Base-by-base conservation (phyloP, 371 early-diverging fungal genomes). In the Saksenaea vasiformis region DNA sequence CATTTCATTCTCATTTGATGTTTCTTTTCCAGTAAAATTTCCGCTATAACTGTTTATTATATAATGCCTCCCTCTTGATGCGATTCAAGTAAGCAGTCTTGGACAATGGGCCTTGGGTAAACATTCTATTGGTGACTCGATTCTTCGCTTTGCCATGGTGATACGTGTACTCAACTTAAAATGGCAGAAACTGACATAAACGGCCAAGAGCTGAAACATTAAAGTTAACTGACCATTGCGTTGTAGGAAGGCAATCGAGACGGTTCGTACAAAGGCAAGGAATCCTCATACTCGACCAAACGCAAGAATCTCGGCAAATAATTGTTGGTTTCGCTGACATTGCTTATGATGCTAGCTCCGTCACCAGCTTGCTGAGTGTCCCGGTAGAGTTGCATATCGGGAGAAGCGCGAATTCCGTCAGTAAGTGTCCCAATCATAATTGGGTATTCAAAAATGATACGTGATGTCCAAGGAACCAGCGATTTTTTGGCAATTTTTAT, bases 401-500 rank as follows among this genome's bases (percentile, higher is more conserved):
- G 54, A 15, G 74, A 65, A 13, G 69, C 69, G 19, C 71, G 64
- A 13, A 75, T 67, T 28, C 79, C 79, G 19, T 69, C 64, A 28
- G 74, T 76, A 51, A 78, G 53, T 0, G 79, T 78, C 4, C 79
- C 79, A 1, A 78, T 66, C 3, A 68, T 73, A 17, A 78, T 47
- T 11, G 76, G 74, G 0, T 71, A 19, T 2, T 69, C 70, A 19
- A 71, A 64, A 8, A 44, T 58, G 5, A 64, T 56, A 7, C 19
- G 36, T 3, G 68, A 62, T n/a, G 56, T 57, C 57, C 68, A 70
- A 0, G 58, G 54, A 14, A 36, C 7, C 3, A 75, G 24, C 1
- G 63, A 22, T 44, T 59, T 66, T 31, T 71, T 65, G 34, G 72
- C 68, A 36, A 78, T 27, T n/a, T 54, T 64, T 31, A 75, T 41